A percentile compares a stretch with the other conserved stretches of the same genome.
These are phyloP conservation scores for Penicillium soppii DNA, from an alignment of 495 filamentous ascomycete genomes.

Conservation along the genomic window DNA sequence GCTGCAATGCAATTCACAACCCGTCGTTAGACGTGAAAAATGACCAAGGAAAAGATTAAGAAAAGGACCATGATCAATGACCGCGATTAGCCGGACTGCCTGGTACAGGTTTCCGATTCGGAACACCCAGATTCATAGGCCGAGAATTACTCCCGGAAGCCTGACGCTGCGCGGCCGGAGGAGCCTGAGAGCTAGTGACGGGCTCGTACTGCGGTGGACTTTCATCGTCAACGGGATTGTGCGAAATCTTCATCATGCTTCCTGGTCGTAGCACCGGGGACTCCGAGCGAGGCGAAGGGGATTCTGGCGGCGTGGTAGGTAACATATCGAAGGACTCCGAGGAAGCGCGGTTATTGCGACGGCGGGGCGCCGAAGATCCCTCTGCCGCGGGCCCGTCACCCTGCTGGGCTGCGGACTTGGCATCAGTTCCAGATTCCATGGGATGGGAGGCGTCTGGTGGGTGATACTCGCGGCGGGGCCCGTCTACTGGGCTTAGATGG, in stretches of 20 bases:
- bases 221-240: constrained; percentile 31
- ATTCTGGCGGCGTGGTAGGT: constrained; percentile 42
- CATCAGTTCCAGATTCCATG: constrained; percentile 42
- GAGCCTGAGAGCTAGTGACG: constrained; percentile 21
- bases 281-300: constrained; percentile 33
- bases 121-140: constrained; percentile 41
- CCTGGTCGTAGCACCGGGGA: constrained; percentile 38
- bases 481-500: constrained; percentile 63
- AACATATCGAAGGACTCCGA: constrained; percentile 50
- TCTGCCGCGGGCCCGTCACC: constrained; percentile 24
- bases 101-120: constrained; percentile 42
- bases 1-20: background rate
- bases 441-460: constrained; percentile 48
- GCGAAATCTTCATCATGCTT: constrained; percentile 38
- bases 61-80: background rate
- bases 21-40: background rate
- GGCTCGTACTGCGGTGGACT: constrained; percentile 41
- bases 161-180: constrained; percentile 12
- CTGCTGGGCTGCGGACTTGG: constrained; percentile 34
- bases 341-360: constrained; percentile 32
- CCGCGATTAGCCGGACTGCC: constrained; percentile 17
- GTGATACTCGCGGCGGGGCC: constrained; percentile 62
- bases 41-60: background rate
- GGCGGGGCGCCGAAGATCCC: constrained; percentile 19
- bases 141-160: constrained; percentile 27